Base-by-base conservation (phyloP, 2,329 filamentous ascomycete species). In the Fusarium sp. region DNA sequence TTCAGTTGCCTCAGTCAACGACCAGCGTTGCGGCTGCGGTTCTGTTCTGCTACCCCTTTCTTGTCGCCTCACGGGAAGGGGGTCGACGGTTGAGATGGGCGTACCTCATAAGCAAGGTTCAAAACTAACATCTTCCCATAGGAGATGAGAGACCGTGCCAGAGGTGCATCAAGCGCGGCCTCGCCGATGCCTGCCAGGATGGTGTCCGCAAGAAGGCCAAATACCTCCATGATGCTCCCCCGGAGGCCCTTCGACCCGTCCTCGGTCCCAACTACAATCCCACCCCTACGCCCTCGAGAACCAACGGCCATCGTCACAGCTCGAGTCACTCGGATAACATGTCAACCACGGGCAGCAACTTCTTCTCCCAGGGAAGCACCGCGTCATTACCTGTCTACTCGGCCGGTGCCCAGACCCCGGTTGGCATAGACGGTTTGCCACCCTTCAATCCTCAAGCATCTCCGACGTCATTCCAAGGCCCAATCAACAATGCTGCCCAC, bases 121-220 rank as follows among this genome's bases (percentile, higher is more conserved):
- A 33, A 57, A 56, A 65, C 73, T 75, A 58, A 75, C 64, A 50
- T 60, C 61, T 71, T 69, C 61, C 31, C 44, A 33, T 58, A 98
- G 96, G 95, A 75, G 96, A 99, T 79, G 95, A 99, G 80, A 88
- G 96, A 73, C 96, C 96, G 58, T 99, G 96, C 78, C 89, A 93
- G 76, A 87, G 96, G 76, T 99, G 96, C 79, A 93, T 98, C 74
- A 97, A 97, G 81, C 91, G 96, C 74, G 93, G 93, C 49, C 87
- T 98, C 20, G 92, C 93, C 75, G 93, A 97, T 78, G 89, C 89
- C 66, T 99, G 96, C 77, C 93, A 97, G 79, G 96, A 99, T 77
- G 96, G 96, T 58, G 93, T 98, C 56, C 91, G 96, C 69, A 99
- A 99, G 81, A 99, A 98, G 85, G 96, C 96, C 57, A 99, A 99